Evolutionary conservation across 345 rosid genomes (phyloP), one percentile per base, ranked within the genome.

Genomic region (Gossypium anomalum): DNA sequence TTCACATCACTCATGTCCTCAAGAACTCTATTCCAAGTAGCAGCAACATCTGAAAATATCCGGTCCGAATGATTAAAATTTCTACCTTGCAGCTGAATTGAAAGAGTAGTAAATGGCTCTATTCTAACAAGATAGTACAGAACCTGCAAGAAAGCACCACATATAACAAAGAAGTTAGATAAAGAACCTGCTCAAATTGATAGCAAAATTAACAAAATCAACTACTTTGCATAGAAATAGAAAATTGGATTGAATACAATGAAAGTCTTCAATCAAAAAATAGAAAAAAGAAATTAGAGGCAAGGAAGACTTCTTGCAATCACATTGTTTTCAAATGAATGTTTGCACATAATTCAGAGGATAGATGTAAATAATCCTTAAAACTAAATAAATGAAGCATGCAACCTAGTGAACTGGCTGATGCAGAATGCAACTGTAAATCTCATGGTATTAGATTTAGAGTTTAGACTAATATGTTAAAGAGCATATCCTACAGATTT

Each of bases 1-100:
- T 95, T 96, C 77, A 96, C 94, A 82, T 96, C 98, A 82, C 97
- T 93, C 97, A 90, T 96, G 82, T 96, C 99, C 81, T 96, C 94
- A 20, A 90, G 82, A 81, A 96, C 90, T 67, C 98, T 97, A 85
- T 93, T 86, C 99, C 99, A 96, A 44, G 99, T 93, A 79, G 87
- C 91, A 80, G 90, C 82, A 80, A 96, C 78, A 82, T 96, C 97
- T 44, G 84, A 96, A 88, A 96, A 96, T 94, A 96, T 80, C 80
- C 94, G 81, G 77, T 93, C 98, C 73, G 98, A 96, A 81, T 96
- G 99, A 85, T 96, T 97, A 79, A 93, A 93, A 81, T 93, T 93
- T 78, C 97, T 97, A 82, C 97, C 99, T 96, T 96, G 98, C 75
- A 96, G 87, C 85, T 96, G 97, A 79, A 96, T 90, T 76, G 97